Evolutionary conservation across 306 rosid species (phyloP).

Genomic region (Lupinus albus): DNA sequence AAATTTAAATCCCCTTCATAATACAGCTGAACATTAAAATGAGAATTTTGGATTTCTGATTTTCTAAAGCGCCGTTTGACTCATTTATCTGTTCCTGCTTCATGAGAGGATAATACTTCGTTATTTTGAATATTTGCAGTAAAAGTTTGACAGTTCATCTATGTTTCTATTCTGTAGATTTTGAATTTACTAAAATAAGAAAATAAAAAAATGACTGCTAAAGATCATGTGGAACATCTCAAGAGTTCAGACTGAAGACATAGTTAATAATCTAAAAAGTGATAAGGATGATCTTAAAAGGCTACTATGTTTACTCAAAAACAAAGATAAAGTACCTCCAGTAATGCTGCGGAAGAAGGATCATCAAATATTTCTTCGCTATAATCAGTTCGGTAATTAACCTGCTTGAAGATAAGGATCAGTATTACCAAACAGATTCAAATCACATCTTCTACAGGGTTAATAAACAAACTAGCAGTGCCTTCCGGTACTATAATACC

Average conservation of each 20-base stretch:
- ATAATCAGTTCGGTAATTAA: constrained; percentile 84
- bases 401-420: constrained; percentile 52
- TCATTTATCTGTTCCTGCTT: background rate
- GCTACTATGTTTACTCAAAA: constrained; percentile 30
- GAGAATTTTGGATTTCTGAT: constrained; percentile 14
- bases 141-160: constrained; percentile 1
- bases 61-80: background rate
- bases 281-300: no score
- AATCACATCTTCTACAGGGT: constrained; percentile 30
- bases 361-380: constrained; percentile 92
- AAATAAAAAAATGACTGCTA: constrained; percentile 3
- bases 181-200: constrained; percentile 5
- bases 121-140: constrained; percentile 6
- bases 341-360: constrained; percentile 71
- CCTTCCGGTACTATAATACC: constrained; percentile 5
- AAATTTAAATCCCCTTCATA: constrained; percentile 3
- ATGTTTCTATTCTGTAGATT: background rate
- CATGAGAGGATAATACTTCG: background rate
- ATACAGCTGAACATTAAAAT: constrained; percentile 1
- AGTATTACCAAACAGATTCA: constrained; percentile 26
- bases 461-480: constrained; percentile 13
- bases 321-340: constrained; percentile 62
- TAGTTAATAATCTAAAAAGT: constrained; percentile 16
- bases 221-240: constrained; percentile 10
- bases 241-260: constrained; percentile 20